Conservation (phyloP, 371 early-diverging fungal genomes). For the Cladochytrium tenue region DNA sequence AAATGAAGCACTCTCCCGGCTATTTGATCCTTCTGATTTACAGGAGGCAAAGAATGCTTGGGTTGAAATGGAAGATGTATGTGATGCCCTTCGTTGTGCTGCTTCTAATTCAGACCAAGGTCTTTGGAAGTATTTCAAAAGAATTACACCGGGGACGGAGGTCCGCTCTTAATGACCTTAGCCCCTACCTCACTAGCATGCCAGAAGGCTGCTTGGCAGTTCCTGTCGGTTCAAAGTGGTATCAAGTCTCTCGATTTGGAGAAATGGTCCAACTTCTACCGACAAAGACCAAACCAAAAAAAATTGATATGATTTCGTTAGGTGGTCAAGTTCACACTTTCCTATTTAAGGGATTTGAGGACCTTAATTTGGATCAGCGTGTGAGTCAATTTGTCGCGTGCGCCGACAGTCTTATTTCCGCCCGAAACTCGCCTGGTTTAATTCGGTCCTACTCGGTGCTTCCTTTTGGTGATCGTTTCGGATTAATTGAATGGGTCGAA, state of each 20-base stretch:
- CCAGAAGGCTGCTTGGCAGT: slow-evolving; percentile 61
- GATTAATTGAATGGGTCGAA: slow-evolving; percentile 97
- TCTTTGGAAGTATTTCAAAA: slow-evolving; percentile 58
- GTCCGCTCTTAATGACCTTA: slow-evolving; percentile 60
- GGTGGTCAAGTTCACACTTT: slow-evolving; percentile 79
- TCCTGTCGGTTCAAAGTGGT: slow-evolving; percentile 46
- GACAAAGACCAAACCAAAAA: slow-evolving; percentile 90
- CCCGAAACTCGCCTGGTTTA: slow-evolving; percentile 53
- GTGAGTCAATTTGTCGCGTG: slow-evolving; percentile 79
- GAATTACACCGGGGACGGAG: slow-evolving; percentile 62
- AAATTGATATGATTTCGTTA: slow-evolving; percentile 68
- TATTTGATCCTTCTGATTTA: slow-evolving; percentile 57
- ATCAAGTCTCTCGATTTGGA: slow-evolving; percentile 61
- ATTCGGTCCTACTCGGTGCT: slow-evolving; percentile 90
- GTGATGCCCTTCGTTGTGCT: background rate
- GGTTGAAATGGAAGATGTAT: slow-evolving; percentile 61
- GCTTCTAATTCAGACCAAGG: too few relatives aligned
- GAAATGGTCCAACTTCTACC: slow-evolving; percentile 66
- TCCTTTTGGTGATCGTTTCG: slow-evolving; percentile 89
- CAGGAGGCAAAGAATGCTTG: slow-evolving; percentile 60
- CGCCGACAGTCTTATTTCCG: slow-evolving; percentile 54
- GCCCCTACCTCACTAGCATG: slow-evolving; percentile 62
- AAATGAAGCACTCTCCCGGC: slow-evolving; percentile 43
- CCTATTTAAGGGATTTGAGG: slow-evolving; percentile 88
- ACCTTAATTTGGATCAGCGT: slow-evolving; percentile 88